These are phyloP conservation scores for Diplocarpon mali DNA, from an alignment of 2,329 filamentous ascomycete genomes.

Conservation along the genomic window DNA sequence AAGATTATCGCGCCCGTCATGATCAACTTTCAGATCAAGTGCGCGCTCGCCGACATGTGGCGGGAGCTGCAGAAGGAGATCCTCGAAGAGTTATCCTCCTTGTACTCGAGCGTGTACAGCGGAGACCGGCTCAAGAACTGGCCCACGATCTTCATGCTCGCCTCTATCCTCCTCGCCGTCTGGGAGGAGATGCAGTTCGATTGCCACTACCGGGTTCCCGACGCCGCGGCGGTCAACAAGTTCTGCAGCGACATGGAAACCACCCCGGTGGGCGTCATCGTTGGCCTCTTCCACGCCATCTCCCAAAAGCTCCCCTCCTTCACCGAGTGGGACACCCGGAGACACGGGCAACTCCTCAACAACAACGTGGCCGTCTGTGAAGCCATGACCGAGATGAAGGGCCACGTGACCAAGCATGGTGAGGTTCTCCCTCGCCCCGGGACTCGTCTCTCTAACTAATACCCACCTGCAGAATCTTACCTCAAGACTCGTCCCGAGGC, in stretches of 20 bases:
- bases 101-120: slow-evolving; percentile 97
- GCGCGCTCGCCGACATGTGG: slow-evolving; percentile 95
- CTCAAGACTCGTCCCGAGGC: slow-evolving; percentile 64
- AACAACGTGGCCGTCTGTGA: slow-evolving; percentile 89
- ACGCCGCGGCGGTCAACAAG: slow-evolving; percentile 74
- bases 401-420: slow-evolving; percentile 92
- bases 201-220: slow-evolving; percentile 87
- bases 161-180: slow-evolving; percentile 81
- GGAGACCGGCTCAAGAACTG: slow-evolving; percentile 97
- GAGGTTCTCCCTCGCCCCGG: slow-evolving; percentile 31
- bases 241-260: slow-evolving; percentile 97
- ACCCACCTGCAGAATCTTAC: slow-evolving; percentile 61
- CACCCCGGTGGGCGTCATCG: slow-evolving; percentile 89
- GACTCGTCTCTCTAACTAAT: slow-evolving; percentile 32
- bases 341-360: slow-evolving; percentile 82
- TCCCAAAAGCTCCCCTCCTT: slow-evolving; percentile 91
- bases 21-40: slow-evolving; percentile 99
- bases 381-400: slow-evolving; percentile 89
- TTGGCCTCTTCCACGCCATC: slow-evolving; percentile 94
- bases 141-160: slow-evolving; percentile 97
- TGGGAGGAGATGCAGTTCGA: slow-evolving; percentile 99
- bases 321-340: slow-evolving; percentile 84
- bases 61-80: slow-evolving; percentile 94
- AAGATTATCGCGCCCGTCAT: slow-evolving; percentile 91
- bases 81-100: slow-evolving; percentile 77